These are phyloP conservation scores for Dactylellina drechsleri DNA, from an alignment of 2,329 filamentous ascomycete genomes.

Conservation along the genomic window DNA sequence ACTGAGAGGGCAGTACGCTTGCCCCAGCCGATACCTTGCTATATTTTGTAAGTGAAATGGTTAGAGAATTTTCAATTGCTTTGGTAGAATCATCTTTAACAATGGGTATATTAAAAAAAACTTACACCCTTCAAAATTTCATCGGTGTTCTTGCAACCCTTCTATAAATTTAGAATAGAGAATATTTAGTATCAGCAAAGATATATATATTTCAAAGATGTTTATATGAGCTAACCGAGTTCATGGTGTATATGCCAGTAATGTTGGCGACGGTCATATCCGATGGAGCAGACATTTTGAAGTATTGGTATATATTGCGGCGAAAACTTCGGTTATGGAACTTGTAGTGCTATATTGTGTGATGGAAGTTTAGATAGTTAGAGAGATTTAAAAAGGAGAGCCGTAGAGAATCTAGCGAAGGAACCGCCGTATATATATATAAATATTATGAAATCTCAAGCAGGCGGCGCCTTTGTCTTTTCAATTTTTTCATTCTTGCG, in stretches of 20 bases:
- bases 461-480: slow-evolving; percentile 6
- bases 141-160: slow-evolving; percentile 67
- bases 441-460: slow-evolving; percentile 23
- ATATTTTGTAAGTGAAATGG: slow-evolving; percentile 55
- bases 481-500: slow-evolving; percentile 1
- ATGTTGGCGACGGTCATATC: slow-evolving; percentile 75
- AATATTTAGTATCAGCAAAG: too few species aligned
- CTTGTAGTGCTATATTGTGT: not conserved
- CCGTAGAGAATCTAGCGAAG: not conserved
- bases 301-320: slow-evolving; percentile 51
- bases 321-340: slow-evolving; percentile 9
- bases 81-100: slow-evolving; percentile 3
- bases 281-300: slow-evolving; percentile 76
- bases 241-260: slow-evolving; percentile 74
- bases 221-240: slow-evolving; percentile 63
- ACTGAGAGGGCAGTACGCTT: slow-evolving; percentile 76
- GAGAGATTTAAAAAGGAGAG: not conserved
- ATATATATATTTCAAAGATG: not conserved
- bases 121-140: slow-evolving; percentile 72
- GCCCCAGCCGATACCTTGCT: slow-evolving; percentile 76
- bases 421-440: slow-evolving; percentile 5
- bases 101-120: slow-evolving; percentile 6
- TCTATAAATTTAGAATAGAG: too few species aligned
- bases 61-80: not conserved
- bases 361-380: too few species aligned